Base-by-base conservation (phyloP, 345 rosid genomes). In the Brassica nigra region DNA sequence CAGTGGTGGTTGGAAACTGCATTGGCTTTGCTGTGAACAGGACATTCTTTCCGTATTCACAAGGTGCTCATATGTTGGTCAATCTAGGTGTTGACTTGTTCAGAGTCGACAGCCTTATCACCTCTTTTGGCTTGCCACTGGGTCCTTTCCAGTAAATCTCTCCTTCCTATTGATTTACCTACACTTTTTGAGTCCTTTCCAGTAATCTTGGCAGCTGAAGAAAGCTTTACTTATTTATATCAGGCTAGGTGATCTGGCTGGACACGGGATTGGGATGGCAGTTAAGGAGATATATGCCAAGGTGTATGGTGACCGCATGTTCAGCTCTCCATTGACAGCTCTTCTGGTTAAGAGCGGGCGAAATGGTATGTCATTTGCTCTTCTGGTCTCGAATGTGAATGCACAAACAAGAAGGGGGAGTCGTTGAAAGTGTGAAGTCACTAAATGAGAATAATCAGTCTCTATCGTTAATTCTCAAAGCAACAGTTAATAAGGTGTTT, bases 1-100 rank as follows among this genome's bases (percentile, higher is more conserved):
- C 99, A 0, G 97, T 95, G 33, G 99, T 93, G 54, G 99, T 91
- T 73, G 97, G 97, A 66, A 95, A 93, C 85, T 93, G 99, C 84
- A 87, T 90, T 66, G 99, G 98, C 42, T 95, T 95, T 79, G 96
- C 99, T 39, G 97, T 95, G 82, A 95, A 91, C 69, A 89, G 97
- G 42, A 84, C 98, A 36, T 95, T 95, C 86, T 91, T 95, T 70
- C 98, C 99, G 0, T 95, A 95, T 52, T 0, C 86, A 23, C 98
- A 95, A 89, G 74, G 89, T 73, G 88, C 98, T 33, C 91, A 88
- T 52, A 54, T 95, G 70, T 78, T 93, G 85, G 86, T 82, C 81
- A 84, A 84, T 84, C 83, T 93, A 79, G 99, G 99, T 15, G 96
- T 90, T 79, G 99, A 95, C 79, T 63, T 87, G 80, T 95, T 93